phyloP scores from a whole-genome alignment of 2,329 filamentous ascomycete genomes.

The Alternaria alternata region DNA sequence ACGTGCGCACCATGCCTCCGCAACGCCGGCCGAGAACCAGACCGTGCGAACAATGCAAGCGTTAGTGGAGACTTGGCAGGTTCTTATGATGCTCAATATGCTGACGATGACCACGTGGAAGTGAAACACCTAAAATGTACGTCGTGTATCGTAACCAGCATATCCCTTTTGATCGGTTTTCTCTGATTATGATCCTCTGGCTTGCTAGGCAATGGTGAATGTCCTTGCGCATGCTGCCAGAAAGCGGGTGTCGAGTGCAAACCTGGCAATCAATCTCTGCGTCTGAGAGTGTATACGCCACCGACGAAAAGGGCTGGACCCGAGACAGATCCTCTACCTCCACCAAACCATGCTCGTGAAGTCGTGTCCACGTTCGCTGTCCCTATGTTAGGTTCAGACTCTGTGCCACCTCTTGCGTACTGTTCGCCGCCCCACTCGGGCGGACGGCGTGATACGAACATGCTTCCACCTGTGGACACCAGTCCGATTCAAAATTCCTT shows the following conservation, averaged over 20 bases:
- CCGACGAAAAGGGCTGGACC: not conserved
- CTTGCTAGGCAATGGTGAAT: not conserved
- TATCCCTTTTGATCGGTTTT: too few species aligned
- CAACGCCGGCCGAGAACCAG: not conserved
- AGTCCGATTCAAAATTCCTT: not conserved
- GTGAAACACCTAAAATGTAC: too few species aligned
- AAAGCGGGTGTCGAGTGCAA: slow-evolving; percentile 1
- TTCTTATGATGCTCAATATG: not conserved
- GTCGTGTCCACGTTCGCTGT: not conserved
- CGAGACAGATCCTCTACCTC: not conserved
- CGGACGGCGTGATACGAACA: not conserved
- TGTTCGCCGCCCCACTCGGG: not conserved
- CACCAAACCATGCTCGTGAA: not conserved
- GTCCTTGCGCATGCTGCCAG: not conserved
- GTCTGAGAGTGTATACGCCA: not conserved
- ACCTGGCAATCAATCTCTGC: not conserved
- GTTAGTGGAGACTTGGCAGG: not conserved
- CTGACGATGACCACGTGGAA: too few species aligned
- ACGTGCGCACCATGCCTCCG: not conserved
- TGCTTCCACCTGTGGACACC: not conserved
- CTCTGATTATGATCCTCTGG: not conserved
- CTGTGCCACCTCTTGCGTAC: not conserved
- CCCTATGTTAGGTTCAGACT: not conserved
- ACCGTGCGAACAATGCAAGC: slow-evolving; percentile 1
- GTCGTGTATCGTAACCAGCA: too few species aligned